Evolutionary conservation across 2,329 filamentous ascomycete genomes (phyloP), one percentile per base, ranked within the genome.

Genomic region (Colletotrichum melonis): DNA sequence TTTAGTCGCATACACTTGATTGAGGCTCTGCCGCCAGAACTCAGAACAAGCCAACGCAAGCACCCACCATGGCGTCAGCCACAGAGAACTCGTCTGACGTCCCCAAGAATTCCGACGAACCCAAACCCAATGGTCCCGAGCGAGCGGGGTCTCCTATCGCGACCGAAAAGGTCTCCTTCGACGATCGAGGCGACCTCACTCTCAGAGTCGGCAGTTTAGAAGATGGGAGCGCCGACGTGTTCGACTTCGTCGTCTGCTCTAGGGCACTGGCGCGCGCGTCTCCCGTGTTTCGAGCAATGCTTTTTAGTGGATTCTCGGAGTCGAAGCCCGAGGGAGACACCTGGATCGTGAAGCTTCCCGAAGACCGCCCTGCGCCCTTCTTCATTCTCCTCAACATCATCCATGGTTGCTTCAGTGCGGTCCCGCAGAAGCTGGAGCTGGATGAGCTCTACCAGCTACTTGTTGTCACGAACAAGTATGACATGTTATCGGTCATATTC

Each of bases 201-300:
- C 35, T 38, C 5, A 38, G 14, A 38, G 14, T 38, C 35, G 35
- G 35, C 35, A 38, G 2, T 16, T 16, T 38, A 5, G 35, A 16
- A 2, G 14, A 38, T 38, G 35, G 35, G 14, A 11, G 11, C 32
- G 32, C 11, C 32, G 35, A 38, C 14, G 35, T 38, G 14, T 38
- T 38, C 35, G 35, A 38, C 5, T 38, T 38, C 14, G 35, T 38
- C 5, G 14, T 38, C 12, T 38, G 35, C 35, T 38, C 56, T 4
- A 71, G 63, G 12, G 42, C 68, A 14, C 12, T 67, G 2, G 56
- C 49, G 1, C 69, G 69, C 0, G 49, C 19, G n/a, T 72, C 69
- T 1, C 4, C 26, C 0, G 58, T 72, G 14, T 72, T 72, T 24
- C 14, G 30, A 11, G 49, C 58, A 5, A 72, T 68, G 69, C 58